phyloP scores from a whole-genome alignment of 139 green algal species.

The Tetradesmus obliquus region DNA sequence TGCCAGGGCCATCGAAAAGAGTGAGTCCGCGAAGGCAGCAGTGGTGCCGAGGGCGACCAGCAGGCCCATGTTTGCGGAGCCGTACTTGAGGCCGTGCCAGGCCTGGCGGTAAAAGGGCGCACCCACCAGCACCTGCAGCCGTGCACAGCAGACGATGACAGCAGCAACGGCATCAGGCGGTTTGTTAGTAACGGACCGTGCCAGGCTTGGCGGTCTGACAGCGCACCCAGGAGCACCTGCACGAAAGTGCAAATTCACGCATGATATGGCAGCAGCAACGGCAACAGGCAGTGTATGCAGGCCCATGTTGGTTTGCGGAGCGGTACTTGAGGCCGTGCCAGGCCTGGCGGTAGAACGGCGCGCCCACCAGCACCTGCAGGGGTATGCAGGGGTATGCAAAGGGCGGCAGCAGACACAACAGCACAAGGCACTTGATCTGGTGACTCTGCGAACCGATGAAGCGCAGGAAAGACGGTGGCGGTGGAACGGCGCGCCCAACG shows the following conservation, averaged over 20 bases:
- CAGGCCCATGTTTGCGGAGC: constrained; percentile 79
- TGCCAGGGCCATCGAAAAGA: constrained; percentile 56
- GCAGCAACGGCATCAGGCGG: not conserved
- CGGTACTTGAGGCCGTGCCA: constrained; percentile 54
- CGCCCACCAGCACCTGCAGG: constrained; percentile 84
- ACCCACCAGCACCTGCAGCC: constrained; percentile 84
- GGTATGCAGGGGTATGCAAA: no score
- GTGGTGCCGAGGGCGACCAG: constrained; percentile 95
- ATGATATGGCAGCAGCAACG: no score
- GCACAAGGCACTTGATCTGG: no score
- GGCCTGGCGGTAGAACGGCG: constrained; percentile 60
- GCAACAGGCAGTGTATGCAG: constrained; percentile 54
- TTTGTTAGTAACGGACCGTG: no score
- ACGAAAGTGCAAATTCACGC: no score
- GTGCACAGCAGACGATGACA: not conserved
- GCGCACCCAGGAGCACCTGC: no score
- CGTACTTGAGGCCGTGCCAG: constrained; percentile 52
- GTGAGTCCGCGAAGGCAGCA: constrained; percentile 92
- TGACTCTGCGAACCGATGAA: no score
- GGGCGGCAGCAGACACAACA: no score
- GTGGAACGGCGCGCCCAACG: not conserved
- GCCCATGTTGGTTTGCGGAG: constrained; percentile 75
- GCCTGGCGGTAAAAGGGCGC: constrained; percentile 61
- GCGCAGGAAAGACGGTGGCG: no score
- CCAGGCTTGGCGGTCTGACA: no score